phyloP scores from a whole-genome alignment of 495 filamentous ascomycete genomes.

The Cercophora scortea region DNA sequence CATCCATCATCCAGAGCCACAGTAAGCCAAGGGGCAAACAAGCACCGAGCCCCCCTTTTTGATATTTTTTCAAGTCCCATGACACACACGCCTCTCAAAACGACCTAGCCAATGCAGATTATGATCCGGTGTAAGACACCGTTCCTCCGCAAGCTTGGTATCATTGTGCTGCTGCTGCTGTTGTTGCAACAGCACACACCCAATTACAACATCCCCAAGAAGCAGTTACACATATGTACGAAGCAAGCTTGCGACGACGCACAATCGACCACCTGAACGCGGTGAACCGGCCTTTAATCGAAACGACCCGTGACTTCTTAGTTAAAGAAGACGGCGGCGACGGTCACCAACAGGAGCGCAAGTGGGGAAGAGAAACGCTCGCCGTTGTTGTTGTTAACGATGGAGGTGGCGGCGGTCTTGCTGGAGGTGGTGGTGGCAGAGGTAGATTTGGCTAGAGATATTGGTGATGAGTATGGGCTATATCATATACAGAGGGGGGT shows the following conservation, averaged over 20 bases:
- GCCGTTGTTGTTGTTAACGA: slow-evolving; percentile 19
- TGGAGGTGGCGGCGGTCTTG: slow-evolving; percentile 6
- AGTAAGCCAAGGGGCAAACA: too few species aligned
- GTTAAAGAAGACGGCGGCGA: slow-evolving; percentile 30
- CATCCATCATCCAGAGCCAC: too few species aligned
- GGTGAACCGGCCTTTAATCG: too few species aligned
- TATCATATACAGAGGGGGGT: not conserved
- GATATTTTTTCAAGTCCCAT: too few species aligned
- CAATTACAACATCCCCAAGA: slow-evolving; percentile 1
- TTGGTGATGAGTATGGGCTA: not conserved
- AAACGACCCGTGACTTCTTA: slow-evolving; percentile 8
- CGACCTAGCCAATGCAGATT: too few species aligned
- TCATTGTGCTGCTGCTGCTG: not conserved
- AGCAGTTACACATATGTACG: slow-evolving; percentile 5
- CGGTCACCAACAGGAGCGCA: slow-evolving; percentile 26
- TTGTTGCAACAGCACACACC: not conserved
- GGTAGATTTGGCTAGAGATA: not conserved
- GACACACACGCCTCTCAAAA: too few species aligned
- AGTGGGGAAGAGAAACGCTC: slow-evolving; percentile 27
- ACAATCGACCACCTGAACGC: too few species aligned
- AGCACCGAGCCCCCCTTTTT: too few species aligned
- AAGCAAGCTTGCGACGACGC: not conserved
- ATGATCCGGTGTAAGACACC: too few species aligned
- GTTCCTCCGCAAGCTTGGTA: too few species aligned
- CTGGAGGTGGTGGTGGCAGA: slow-evolving; percentile 8